Evolutionary conservation across 768 basidiomycete species (phyloP), one percentile per base, ranked within the genome.

Genomic region (Nevesoporus exiguus): DNA sequence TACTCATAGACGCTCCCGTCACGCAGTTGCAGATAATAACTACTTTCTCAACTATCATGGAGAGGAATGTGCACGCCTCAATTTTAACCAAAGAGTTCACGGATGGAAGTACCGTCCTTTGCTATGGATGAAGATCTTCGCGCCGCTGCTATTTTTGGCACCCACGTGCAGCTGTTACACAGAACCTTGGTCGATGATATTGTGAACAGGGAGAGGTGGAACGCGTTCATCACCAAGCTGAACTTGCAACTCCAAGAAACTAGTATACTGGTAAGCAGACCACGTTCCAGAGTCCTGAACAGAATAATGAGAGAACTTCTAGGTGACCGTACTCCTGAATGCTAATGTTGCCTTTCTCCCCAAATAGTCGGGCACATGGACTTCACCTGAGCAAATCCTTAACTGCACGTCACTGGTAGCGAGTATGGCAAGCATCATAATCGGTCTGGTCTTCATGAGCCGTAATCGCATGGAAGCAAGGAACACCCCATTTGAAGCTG

Each of bases 321-420:
- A 85, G 83, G 77, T 76, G 1, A 81, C 80, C 0, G 81, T 85
- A 2, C 68, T 86, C 15, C 61, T 86, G 21, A 80, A 78, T 34
- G 80, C 79, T 13, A 84, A 84, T 44, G 80, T 86, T 0, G 78
- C 75, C 0, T 83, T 85, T 58, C 68, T 86, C 15, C 77, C 81
- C 1, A 82, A 85, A 31, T 71, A 74, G 25, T 71, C 73, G 19
- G 72, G 76, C 17, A 57, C 34, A n/a, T 61, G 60, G 7, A 55
- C 45, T 22, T 65, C 61, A 5, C 49, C 65, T 0, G 68, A 69
- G 0, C 74, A 79, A 44, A 71, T 76, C 25, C 62, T 76, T 14
- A 73, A 71, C 47, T 81, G 78, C 51, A 53, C 73, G 27, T 82
- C 81, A 2, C 66, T 75, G 5, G 60, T 78, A 11, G 60, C 72